Conservation (phyloP, 768 basidiomycete species). For the Tylopilus intermedius region DNA sequence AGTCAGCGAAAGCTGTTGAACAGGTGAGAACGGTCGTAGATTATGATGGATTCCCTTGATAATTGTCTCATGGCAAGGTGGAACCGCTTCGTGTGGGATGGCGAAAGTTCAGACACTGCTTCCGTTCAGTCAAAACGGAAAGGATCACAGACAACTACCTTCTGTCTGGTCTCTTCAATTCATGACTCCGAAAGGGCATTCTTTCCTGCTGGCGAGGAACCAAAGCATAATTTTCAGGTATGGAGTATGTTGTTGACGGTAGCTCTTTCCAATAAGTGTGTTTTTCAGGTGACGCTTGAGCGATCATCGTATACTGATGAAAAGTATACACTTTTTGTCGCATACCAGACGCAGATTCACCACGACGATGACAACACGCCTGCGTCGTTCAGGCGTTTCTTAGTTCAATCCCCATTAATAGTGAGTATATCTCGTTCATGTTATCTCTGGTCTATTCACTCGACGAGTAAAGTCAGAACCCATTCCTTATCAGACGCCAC, state of each 20-base stretch:
- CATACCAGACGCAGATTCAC: conserved; percentile 80
- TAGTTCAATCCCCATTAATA: conserved; percentile 71
- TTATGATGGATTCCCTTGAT: background rate
- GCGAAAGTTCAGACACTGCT: conserved; percentile 29
- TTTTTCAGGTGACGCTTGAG: conserved; percentile 63
- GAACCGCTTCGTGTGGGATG: conserved; percentile 61
- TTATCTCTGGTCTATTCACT: background rate
- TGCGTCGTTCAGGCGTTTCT: conserved; percentile 61
- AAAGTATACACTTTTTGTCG: conserved; percentile 72
- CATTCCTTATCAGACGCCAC: conserved; percentile 51
- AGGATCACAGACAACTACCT: conserved; percentile 18
- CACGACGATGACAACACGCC: conserved; percentile 52
- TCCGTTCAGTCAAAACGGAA: conserved; percentile 10
- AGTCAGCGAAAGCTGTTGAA: conserved; percentile 73
- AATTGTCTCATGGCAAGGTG: conserved; percentile 42
- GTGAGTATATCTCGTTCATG: conserved; percentile 37
- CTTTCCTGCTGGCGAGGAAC: conserved; percentile 20
- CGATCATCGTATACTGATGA: conserved; percentile 72
- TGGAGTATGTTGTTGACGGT: conserved; percentile 1
- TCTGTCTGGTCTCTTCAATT: conserved; percentile 44
- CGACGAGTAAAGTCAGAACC: conserved; percentile 41
- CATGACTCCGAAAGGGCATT: conserved; percentile 51
- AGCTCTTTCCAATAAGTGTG: background rate
- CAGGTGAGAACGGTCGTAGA: conserved; percentile 39
- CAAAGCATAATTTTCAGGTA: conserved; percentile 61